Percentiles rank a stretch among this genome's conserved stretches.
phyloP scores from a whole-genome alignment of 225 moss, liverwort and hornwort species.

The Straminergon stramineum region DNA sequence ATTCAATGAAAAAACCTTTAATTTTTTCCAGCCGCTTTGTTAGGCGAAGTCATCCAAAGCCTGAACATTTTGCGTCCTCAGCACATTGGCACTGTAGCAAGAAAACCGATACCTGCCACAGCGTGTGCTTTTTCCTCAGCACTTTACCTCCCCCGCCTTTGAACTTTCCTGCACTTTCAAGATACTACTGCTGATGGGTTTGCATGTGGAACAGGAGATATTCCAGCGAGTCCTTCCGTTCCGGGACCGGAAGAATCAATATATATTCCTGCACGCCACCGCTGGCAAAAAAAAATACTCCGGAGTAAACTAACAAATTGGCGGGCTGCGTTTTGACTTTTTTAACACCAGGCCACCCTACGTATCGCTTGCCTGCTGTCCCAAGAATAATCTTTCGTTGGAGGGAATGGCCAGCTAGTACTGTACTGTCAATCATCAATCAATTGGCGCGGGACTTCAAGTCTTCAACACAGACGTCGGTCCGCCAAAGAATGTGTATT shows the following conservation, averaged over 20 bases:
- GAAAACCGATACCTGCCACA: background rate
- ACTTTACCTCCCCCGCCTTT: background rate
- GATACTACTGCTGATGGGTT: background rate
- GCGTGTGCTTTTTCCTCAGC: background rate
- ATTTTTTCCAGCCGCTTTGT: background rate
- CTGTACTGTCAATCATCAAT: background rate
- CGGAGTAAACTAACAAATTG: background rate
- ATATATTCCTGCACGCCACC: background rate
- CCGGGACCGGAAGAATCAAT: background rate
- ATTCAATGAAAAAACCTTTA: background rate
- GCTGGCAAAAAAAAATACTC: background rate
- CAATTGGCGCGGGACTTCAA: background rate
- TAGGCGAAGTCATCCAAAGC: background rate
- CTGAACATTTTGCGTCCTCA: background rate
- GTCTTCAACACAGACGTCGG: background rate
- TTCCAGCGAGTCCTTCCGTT: background rate
- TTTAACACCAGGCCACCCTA: no score
- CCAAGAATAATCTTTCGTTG: background rate
- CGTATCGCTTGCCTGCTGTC: background rate
- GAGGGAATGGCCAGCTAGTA: background rate
- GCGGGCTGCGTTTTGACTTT: conserved; percentile 7
- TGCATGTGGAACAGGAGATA: background rate
- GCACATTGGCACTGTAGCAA: background rate
- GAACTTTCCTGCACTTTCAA: background rate
- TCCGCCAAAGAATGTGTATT: background rate